These are phyloP conservation scores for Phaffomyces opuntiae DNA, from an alignment of 805 yeast species.

Conservation along the genomic window DNA sequence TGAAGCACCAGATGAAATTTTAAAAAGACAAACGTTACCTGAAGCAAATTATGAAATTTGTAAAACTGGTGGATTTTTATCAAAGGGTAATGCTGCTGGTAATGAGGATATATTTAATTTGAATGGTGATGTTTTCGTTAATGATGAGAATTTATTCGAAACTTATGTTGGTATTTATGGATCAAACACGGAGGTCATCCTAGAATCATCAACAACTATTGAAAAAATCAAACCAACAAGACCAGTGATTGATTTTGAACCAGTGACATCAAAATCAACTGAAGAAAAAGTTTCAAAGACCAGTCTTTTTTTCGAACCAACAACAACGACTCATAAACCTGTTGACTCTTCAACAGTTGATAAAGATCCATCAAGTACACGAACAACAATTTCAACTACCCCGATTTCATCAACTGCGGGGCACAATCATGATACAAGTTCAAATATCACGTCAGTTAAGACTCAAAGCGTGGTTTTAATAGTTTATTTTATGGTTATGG, in stretches of 20 bases:
- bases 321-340: too few species aligned
- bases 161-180: too few species aligned
- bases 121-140: slow-evolving; percentile 32
- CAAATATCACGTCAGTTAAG: slow-evolving; percentile 10
- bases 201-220: neutral
- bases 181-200: too few species aligned
- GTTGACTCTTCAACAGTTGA: too few species aligned
- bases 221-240: neutral
- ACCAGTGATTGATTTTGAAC: too few species aligned
- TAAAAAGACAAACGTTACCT: slow-evolving; percentile 32
- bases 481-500: slow-evolving; percentile 28
- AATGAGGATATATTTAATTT: slow-evolving; percentile 48
- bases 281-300: too few species aligned
- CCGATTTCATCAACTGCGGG: neutral
- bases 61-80: slow-evolving; percentile 35
- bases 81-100: slow-evolving; percentile 66
- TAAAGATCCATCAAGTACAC: too few species aligned
- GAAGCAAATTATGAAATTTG: slow-evolving; percentile 45
- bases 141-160: neutral
- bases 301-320: too few species aligned
- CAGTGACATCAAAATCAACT: too few species aligned
- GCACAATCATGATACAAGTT: neutral
- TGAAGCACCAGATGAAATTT: slow-evolving; percentile 59
- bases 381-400: neutral
- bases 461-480: slow-evolving; percentile 19